Conservation (phyloP, 805 yeast genomes). For the Metschnikowia drakensbergensis region DNA sequence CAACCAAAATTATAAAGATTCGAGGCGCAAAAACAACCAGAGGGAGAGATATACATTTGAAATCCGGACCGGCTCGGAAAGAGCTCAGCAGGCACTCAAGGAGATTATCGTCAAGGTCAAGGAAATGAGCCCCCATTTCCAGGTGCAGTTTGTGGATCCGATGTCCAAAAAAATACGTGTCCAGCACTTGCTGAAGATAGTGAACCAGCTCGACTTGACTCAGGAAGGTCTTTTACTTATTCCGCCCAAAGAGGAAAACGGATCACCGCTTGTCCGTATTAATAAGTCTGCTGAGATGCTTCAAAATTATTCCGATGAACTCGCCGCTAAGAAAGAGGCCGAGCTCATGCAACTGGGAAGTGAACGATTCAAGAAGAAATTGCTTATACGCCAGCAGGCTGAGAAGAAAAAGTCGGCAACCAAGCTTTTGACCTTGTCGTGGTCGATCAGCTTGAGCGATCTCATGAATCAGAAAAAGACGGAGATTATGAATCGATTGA, state of each 20-base stretch:
- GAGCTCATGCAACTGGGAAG: conserved; percentile 35
- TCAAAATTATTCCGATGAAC: conserved; percentile 26
- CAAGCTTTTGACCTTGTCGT: conserved; percentile 49
- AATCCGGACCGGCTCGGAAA: conserved; percentile 25
- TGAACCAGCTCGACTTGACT: conserved; percentile 27
- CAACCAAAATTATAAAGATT: not conserved
- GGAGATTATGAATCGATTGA: conserved; percentile 45
- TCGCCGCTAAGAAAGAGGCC: conserved; percentile 30
- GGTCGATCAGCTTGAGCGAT: conserved; percentile 56
- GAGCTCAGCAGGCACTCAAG: conserved; percentile 26
- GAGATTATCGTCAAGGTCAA: conserved; percentile 23
- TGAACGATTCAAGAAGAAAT: conserved; percentile 26
- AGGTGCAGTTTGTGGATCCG: conserved; percentile 27
- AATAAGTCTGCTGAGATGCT: conserved; percentile 31
- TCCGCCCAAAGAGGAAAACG: conserved; percentile 17
- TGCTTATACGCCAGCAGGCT: conserved; percentile 26
- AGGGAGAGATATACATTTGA: conserved; percentile 16
- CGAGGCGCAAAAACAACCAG: not conserved
- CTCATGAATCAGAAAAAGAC: conserved; percentile 48
- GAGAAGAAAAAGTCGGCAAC: conserved; percentile 37
- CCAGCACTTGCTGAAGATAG: conserved; percentile 28
- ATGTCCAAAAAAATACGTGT: conserved; percentile 20
- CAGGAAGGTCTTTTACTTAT: conserved; percentile 25
- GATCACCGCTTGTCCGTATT: conserved; percentile 27
- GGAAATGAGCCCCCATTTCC: conserved; percentile 16